Conservation (phyloP, 2,329 filamentous ascomycete genomes). For the Xylariaceae sp. region DNA sequence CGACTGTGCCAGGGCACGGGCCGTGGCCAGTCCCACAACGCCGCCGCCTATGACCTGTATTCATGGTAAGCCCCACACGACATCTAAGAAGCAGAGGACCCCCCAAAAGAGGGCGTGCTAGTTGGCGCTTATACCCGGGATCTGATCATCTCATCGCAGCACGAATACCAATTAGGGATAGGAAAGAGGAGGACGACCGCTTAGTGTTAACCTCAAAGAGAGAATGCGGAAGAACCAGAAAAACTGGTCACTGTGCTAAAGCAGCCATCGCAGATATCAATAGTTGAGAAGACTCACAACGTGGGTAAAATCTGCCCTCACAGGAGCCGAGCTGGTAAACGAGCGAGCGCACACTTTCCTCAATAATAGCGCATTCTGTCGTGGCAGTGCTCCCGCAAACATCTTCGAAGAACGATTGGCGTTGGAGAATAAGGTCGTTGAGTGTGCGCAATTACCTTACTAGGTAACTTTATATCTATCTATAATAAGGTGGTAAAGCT, state of each 20-base stretch:
- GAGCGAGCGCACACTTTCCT: slow-evolving; percentile 9
- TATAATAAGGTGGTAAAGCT: no score
- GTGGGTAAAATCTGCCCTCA: slow-evolving; percentile 33
- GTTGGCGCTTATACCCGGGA: not conserved
- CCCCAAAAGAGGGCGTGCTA: not conserved
- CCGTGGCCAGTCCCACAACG: slow-evolving; percentile 74
- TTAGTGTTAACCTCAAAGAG: not conserved
- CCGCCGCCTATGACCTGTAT: slow-evolving; percentile 51
- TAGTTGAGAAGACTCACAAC: slow-evolving; percentile 27
- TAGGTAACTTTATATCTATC: no score
- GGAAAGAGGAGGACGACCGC: not conserved
- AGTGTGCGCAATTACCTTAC: not conserved
- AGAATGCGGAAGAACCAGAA: not conserved
- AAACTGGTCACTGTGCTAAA: not conserved
- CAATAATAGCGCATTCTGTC: slow-evolving; percentile 2
- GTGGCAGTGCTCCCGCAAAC: slow-evolving; percentile 7
- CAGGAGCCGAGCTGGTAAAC: slow-evolving; percentile 29
- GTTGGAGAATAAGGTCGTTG: not conserved
- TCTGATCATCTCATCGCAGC: not conserved
- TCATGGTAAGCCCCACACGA: not conserved
- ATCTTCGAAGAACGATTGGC: slow-evolving; percentile 4
- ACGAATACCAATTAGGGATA: not conserved
- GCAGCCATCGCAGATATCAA: not conserved
- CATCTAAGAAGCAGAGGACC: not conserved
- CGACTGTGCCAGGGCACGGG: slow-evolving; percentile 59